phyloP scores from a whole-genome alignment of 2,329 filamentous ascomycete species.

The Phialemonium atrogriseum region DNA sequence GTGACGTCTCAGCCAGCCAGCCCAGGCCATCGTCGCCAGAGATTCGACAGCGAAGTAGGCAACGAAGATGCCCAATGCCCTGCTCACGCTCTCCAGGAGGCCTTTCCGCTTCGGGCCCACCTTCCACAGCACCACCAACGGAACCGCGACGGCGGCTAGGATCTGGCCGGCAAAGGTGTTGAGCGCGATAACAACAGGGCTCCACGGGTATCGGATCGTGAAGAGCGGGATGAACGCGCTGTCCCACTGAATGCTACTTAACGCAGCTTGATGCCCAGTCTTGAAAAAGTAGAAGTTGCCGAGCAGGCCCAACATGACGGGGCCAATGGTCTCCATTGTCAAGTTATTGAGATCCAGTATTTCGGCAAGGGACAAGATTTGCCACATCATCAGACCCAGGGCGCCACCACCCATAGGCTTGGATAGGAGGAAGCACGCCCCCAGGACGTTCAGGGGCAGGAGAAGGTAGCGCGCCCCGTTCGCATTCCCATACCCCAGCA shows the following conservation, averaged over 20 bases:
- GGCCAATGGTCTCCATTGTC: slow-evolving; percentile 67
- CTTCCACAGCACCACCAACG: slow-evolving; percentile 84
- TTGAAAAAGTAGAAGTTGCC: slow-evolving; percentile 96
- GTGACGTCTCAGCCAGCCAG: slow-evolving; percentile 78
- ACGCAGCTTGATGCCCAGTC: slow-evolving; percentile 86
- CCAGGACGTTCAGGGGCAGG: slow-evolving; percentile 68
- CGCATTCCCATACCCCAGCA: slow-evolving; percentile 89
- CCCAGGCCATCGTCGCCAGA: slow-evolving; percentile 83
- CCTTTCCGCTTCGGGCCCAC: slow-evolving; percentile 64
- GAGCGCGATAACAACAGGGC: slow-evolving; percentile 67
- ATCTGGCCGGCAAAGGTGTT: slow-evolving; percentile 91
- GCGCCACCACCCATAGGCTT: slow-evolving; percentile 93
- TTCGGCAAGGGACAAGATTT: slow-evolving; percentile 71
- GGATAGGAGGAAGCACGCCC: slow-evolving; percentile 70
- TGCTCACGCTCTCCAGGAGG: slow-evolving; percentile 61
- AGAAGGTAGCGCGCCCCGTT: slow-evolving; percentile 86
- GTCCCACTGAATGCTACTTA: slow-evolving; percentile 92
- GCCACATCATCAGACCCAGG: slow-evolving; percentile 75
- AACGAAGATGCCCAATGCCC: slow-evolving; percentile 65
- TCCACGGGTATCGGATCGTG: slow-evolving; percentile 81
- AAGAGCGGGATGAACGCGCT: slow-evolving; percentile 83
- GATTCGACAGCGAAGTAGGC: slow-evolving; percentile 77
- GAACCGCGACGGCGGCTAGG: slow-evolving; percentile 69
- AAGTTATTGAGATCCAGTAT: slow-evolving; percentile 53
- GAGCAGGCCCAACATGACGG: slow-evolving; percentile 76